Conservation (phyloP, 2,329 filamentous ascomycete genomes). For the Xylaria sp. region DNA sequence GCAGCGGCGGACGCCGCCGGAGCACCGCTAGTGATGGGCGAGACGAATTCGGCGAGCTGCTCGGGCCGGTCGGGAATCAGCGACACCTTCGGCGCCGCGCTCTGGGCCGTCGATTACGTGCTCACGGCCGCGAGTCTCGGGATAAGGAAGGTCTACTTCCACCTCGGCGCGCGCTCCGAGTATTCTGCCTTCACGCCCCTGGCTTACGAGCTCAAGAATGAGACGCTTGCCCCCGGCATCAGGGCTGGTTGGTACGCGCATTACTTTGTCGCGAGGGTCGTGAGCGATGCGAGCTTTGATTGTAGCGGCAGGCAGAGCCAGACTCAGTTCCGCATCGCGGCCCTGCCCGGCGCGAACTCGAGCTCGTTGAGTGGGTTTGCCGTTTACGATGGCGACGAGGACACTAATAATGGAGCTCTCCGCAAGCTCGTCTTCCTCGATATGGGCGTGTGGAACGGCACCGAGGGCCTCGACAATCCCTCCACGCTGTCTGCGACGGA, state of each 20-base stretch:
- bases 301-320: constrained; percentile 6
- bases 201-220: constrained; percentile 47
- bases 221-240: constrained; percentile 48
- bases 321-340: constrained; percentile 42
- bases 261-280: constrained; percentile 49
- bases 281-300: neutral
- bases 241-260: constrained; percentile 50
- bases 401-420: constrained; percentile 29
- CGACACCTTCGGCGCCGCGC: constrained; percentile 60
- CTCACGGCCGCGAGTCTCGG: constrained; percentile 51
- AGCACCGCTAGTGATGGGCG: constrained; percentile 56
- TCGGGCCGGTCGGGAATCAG: constrained; percentile 54
- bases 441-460: constrained; percentile 53
- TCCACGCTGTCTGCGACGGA: constrained; percentile 49
- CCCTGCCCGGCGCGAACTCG: constrained; percentile 49
- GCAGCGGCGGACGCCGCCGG: constrained; percentile 49
- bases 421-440: constrained; percentile 51
- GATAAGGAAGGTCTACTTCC: constrained; percentile 55
- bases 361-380: constrained; percentile 51
- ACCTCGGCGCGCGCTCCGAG: constrained; percentile 53
- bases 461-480: constrained; percentile 49
- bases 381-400: constrained; percentile 40
- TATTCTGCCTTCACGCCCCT: constrained; percentile 49
- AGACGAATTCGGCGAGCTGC: constrained; percentile 58
- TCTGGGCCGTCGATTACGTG: constrained; percentile 61